These are phyloP conservation scores for Linnemannia zychae DNA, from an alignment of 192 early-diverging fungal species.

Conservation along the genomic window DNA sequence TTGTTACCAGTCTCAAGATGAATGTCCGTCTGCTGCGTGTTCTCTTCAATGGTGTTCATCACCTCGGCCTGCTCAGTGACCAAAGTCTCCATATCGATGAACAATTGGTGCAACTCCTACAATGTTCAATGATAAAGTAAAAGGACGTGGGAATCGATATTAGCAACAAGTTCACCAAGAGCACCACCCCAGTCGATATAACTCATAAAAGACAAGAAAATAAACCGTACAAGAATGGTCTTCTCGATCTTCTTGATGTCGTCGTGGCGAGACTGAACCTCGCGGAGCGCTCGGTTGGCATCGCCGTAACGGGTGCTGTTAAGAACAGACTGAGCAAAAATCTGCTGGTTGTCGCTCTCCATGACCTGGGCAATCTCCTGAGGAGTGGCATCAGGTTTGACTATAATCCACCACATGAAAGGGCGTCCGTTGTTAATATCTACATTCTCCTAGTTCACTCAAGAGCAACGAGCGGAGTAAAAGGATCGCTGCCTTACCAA, in stretches of 20 bases:
- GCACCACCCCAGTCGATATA: neutral
- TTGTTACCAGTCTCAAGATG: constrained; percentile 77
- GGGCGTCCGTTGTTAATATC: neutral
- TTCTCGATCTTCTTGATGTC: constrained; percentile 92
- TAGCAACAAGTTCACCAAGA: neutral
- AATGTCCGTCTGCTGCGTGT: constrained; percentile 74
- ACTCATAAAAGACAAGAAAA: neutral
- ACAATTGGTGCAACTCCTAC: constrained; percentile 89
- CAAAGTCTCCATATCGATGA: constrained; percentile 90
- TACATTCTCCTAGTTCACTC: neutral
- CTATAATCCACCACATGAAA: constrained; percentile 55
- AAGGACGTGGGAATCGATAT: neutral
- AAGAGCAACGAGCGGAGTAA: neutral
- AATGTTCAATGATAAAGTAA: neutral
- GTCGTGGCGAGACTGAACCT: constrained; percentile 88
- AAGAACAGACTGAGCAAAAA: constrained; percentile 89
- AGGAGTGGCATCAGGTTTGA: constrained; percentile 83
- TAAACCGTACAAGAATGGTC: constrained; percentile 78
- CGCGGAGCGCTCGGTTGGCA: constrained; percentile 79
- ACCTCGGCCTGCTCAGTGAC: constrained; percentile 84
- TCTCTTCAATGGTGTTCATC: constrained; percentile 78
- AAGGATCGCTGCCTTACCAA: constrained; percentile 66
- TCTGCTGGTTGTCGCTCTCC: constrained; percentile 79
- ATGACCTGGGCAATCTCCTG: constrained; percentile 86
- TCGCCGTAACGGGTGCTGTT: constrained; percentile 77